Base-by-base conservation (phyloP, 2,329 filamentous ascomycete species). In the Fusarium tupiense region DNA sequence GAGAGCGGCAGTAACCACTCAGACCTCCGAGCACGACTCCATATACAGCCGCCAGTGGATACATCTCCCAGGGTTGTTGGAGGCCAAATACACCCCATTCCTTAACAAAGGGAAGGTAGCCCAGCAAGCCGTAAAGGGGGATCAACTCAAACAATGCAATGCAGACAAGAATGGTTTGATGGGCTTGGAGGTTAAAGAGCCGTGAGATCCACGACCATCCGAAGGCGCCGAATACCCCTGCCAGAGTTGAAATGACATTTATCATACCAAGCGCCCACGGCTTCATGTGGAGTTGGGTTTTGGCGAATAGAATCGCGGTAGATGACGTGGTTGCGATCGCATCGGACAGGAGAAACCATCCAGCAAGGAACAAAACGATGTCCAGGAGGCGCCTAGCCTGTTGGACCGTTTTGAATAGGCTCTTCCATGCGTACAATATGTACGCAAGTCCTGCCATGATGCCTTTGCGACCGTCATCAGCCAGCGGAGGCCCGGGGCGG, bases 41-140 rank as follows among this genome's bases (percentile, higher is more conserved):
- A 82, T 98, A 98, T 19, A 98, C 90, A 7, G 93, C 93, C 0
- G 94, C 95, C 2, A 99, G 84, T 1, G 94, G 94, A 78, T 96
- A 98, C 94, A 99, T 98, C 78, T 99, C 96, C 94, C 95, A 98
- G 7, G 94, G 92, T 80, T 96, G 92, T 82, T 98, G 95, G n/a
- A 99, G 87, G 4, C 96, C 96, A 46, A 95, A 84, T 10, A 94
- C 91, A 2, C 94, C 95, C 82, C 93, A 90, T 13, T 87, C 85
- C 76, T 91, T 89, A 53, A 99, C 88, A 12, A 94, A 90, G 1
- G 95, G 94, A 22, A 98, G 87, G 79, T 96, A 98, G 2, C 95
- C 95, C 24, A 97, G 84, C 19, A 99, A 87, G 1, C 95, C 96
- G 79, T 99, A 99, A 2, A 98, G 80, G 0, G 96, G 96, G 58